Evolutionary conservation across 2,329 filamentous ascomycete species (phyloP).

Genomic region (Lasiodiplodia sp.): DNA sequence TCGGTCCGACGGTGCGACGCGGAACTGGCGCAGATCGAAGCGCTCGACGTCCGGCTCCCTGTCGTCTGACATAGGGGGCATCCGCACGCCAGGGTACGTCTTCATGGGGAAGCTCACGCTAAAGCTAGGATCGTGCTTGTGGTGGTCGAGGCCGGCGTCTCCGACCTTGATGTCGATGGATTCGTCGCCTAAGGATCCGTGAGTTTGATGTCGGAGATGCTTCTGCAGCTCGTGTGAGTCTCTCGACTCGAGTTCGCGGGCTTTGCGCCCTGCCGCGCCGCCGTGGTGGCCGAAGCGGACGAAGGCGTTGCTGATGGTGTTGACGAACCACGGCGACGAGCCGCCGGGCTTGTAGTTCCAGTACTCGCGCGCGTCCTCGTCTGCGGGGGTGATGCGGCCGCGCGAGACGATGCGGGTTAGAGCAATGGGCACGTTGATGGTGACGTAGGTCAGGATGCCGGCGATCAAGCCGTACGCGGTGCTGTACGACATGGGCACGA

Average conservation of each 20-base stretch:
- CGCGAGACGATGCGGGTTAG: conserved; percentile 69
- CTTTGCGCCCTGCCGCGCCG: not conserved
- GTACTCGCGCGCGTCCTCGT: conserved; percentile 77
- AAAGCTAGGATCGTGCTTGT: not conserved
- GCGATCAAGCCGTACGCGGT: conserved; percentile 87
- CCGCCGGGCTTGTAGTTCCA: conserved; percentile 73
- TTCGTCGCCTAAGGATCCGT: not conserved
- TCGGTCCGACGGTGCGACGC: conserved; percentile 3
- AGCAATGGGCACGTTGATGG: conserved; percentile 76
- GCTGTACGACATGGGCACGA: conserved; percentile 90
- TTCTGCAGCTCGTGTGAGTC: conserved; percentile 1
- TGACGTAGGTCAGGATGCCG: conserved; percentile 76
- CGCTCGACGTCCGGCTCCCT: conserved; percentile 1
- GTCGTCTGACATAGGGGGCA: not conserved
- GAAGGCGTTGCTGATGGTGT: conserved; percentile 63
- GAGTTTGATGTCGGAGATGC: not conserved
- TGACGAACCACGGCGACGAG: conserved; percentile 48
- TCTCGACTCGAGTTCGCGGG: conserved; percentile 17
- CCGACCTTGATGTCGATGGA: conserved; percentile 3
- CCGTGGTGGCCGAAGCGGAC: conserved; percentile 56
- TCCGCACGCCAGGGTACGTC: not conserved
- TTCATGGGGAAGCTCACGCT: not conserved
- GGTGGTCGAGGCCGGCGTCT: not conserved
- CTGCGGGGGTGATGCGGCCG: conserved; percentile 75
- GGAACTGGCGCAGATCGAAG: conserved; percentile 26